A percentile compares a stretch with the other conserved stretches of the same genome.
These are phyloP conservation scores for Crithidia bombi DNA, from an alignment of 208 protist genomes.

Conservation along the genomic window DNA sequence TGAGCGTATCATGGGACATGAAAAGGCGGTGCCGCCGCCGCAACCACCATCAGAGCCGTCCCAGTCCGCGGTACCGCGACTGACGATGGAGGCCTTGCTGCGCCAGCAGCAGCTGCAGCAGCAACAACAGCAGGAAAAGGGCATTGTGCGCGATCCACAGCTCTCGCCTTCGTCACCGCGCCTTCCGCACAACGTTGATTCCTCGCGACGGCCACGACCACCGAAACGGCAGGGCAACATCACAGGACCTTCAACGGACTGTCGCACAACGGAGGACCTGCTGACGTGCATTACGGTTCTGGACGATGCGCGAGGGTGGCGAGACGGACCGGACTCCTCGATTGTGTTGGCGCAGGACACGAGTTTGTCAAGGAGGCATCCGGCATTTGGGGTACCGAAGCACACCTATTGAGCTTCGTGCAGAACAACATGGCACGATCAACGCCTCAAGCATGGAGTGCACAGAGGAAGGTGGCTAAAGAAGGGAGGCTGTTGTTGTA, in stretches of 20 bases:
- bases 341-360: slow-evolving; percentile 7
- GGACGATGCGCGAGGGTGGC: neutral
- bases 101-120: neutral
- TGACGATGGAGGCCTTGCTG: slow-evolving; percentile 4
- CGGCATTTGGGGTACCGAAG: no score
- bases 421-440: no score
- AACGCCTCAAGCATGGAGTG: no score
- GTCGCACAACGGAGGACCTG: slow-evolving; percentile 14
- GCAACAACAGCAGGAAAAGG: neutral
- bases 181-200: neutral
- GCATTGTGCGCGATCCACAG: neutral
- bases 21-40: neutral
- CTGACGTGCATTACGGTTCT: slow-evolving; percentile 12
- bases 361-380: neutral
- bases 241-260: neutral
- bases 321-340: neutral
- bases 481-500: no score
- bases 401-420: no score
- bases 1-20: neutral
- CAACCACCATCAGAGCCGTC: neutral
- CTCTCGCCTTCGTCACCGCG: neutral
- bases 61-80: neutral
- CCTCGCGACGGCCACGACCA: neutral
- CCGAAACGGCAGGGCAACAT: neutral
- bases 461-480: no score